Evolutionary conservation across 2,329 filamentous ascomycete genomes (phyloP).

Genomic region (Didymosphaeria variabile): DNA sequence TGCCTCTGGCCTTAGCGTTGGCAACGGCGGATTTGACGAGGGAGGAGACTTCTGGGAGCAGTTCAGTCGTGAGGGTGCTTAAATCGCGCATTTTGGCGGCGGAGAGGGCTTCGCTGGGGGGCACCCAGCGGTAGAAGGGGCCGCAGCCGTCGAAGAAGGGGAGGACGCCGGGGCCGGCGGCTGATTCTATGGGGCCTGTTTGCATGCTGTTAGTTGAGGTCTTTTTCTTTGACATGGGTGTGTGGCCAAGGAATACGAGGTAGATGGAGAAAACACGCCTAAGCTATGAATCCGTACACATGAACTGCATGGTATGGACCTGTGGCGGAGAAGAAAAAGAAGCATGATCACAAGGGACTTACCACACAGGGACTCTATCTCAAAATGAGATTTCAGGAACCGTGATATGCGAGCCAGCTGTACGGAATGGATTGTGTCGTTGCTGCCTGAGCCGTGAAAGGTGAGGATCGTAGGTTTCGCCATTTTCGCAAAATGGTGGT

Average conservation of each 20-base stretch:
- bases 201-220: background rate
- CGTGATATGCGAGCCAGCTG: slow-evolving; percentile 43
- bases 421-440: slow-evolving; percentile 43
- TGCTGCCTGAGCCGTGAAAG: slow-evolving; percentile 49
- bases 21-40: slow-evolving; percentile 30
- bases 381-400: slow-evolving; percentile 34
- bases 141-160: slow-evolving; percentile 51
- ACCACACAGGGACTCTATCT: slow-evolving; percentile 39
- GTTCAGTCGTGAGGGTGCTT: slow-evolving; percentile 13
- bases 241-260: too few species aligned
- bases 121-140: slow-evolving; percentile 46
- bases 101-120: slow-evolving; percentile 27
- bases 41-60: slow-evolving; percentile 33
- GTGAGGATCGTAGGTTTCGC: slow-evolving; percentile 46
- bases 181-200: slow-evolving; percentile 42
- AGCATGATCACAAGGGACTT: background rate
- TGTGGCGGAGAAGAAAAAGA: background rate
- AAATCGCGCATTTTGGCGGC: slow-evolving; percentile 27
- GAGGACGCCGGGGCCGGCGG: slow-evolving; percentile 47
- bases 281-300: background rate
- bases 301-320: background rate
- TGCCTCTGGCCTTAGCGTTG: slow-evolving; percentile 24
- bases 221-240: background rate
- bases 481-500: background rate
- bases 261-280: background rate